Evolutionary conservation across 1,284 basidiomycete genomes (phyloP), one percentile per base, ranked within the genome.

Genomic region (Trametes polyzona): DNA sequence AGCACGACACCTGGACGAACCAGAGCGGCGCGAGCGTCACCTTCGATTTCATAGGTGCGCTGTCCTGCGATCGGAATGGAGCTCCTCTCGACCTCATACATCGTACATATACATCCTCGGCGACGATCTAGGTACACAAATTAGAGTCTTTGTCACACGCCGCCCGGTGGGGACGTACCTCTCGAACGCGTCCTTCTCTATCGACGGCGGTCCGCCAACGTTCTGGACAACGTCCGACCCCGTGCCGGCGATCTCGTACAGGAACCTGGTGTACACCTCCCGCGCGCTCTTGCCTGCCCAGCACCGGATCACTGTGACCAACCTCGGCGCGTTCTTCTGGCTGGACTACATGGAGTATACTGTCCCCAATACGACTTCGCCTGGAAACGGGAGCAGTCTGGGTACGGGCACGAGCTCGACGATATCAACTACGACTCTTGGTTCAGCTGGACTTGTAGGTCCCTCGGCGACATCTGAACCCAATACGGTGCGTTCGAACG

Each of bases 1-100:
- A 36, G 16, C 57, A 62, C 40, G 55, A 57, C n/a, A 59, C 57
- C 0, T 62, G 61, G 61, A 62, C 61, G 40, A 62, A 62, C 23
- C 47, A 54, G 37, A 57, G 54, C 33, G 61, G 61, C 3, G 57
- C 61, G 1, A 59, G 51, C 23, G 57, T 62, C 8, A 33, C 27
- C 8, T 59, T 57, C 42, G 51, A 62, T 40, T 62, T 62, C 51
- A 56, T 52, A n/a, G 57, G 61, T 62, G 17, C 16, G 52, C 26
- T 12, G 33, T 35, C 33, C 10, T 4, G 4, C 23, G 5, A 11
- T 12, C 40, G 14, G 14, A 17, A 16, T 17, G 16, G 14, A 24
- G 16, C 21, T 8, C 16, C 11, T 16, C 23, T 39, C 30, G 7
- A 4, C 2, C n/a, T 19, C 21, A 9, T 30, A 10, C 11, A 3